These are phyloP conservation scores for Suillus discolor DNA, from an alignment of 768 basidiomycete genomes.

Conservation along the genomic window DNA sequence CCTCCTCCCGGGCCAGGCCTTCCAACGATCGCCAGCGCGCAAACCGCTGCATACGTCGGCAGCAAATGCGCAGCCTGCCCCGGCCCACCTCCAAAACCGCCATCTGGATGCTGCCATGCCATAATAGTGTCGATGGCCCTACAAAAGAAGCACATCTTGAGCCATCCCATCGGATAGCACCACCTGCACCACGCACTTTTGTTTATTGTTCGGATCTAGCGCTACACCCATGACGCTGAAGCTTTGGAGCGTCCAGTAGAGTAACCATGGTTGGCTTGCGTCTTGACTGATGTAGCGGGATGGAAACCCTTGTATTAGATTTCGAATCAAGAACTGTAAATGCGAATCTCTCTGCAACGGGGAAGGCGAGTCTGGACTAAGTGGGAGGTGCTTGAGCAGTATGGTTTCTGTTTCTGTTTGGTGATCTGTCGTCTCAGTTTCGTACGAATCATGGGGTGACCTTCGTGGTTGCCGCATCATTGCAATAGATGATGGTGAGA, in stretches of 20 bases:
- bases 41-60: constrained; percentile 88
- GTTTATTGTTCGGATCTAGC: constrained; percentile 76
- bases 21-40: constrained; percentile 81
- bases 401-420: constrained; percentile 71
- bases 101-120: constrained; percentile 79
- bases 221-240: constrained; percentile 79
- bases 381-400: constrained; percentile 57
- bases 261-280: constrained; percentile 92
- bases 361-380: constrained; percentile 28
- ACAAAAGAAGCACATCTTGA: constrained; percentile 4
- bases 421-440: constrained; percentile 60
- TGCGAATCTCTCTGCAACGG: constrained; percentile 65
- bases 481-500: constrained; percentile 4
- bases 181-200: constrained; percentile 54
- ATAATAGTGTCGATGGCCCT: constrained; percentile 84
- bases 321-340: constrained; percentile 72
- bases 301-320: constrained; percentile 81
- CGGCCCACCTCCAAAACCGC: constrained; percentile 92
- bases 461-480: constrained; percentile 28
- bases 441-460: constrained; percentile 58
- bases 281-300: constrained; percentile 81
- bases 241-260: constrained; percentile 91
- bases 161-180: neutral
- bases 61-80: constrained; percentile 87
- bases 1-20: constrained; percentile 71